Evolutionary conservation across 306 rosid genomes (phyloP).

Genomic region (Myrica gale): DNA sequence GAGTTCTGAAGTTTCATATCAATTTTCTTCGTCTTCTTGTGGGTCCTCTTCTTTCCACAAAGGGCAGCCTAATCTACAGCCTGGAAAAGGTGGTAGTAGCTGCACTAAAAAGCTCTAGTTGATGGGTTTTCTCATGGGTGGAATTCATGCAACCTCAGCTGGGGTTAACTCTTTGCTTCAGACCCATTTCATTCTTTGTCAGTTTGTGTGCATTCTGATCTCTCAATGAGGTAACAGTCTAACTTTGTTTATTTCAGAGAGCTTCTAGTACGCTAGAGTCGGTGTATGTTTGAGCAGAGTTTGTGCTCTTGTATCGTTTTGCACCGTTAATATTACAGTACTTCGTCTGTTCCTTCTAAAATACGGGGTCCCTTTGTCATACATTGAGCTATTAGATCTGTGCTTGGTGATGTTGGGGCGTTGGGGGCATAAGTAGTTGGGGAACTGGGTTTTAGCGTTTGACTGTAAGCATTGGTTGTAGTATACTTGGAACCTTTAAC

Average conservation of each 20-base stretch:
- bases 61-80: slow-evolving; percentile 52
- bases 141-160: slow-evolving; percentile 25
- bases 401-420: slow-evolving; percentile 14
- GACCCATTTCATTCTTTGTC: slow-evolving; percentile 27
- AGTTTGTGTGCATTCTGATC: slow-evolving; percentile 11
- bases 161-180: slow-evolving; percentile 21
- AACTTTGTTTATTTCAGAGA: slow-evolving; percentile 21
- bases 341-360: neutral
- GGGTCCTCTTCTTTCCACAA: slow-evolving; percentile 40
- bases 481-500: slow-evolving; percentile 2
- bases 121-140: slow-evolving; percentile 26
- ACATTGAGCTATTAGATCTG: slow-evolving; percentile 34
- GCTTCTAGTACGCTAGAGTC: slow-evolving; percentile 3
- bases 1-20: slow-evolving; percentile 22
- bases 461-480: slow-evolving; percentile 3
- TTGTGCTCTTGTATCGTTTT: slow-evolving; percentile 1
- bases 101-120: slow-evolving; percentile 31
- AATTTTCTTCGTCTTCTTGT: slow-evolving; percentile 6
- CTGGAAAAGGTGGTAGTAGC: slow-evolving; percentile 47
- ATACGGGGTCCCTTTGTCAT: slow-evolving; percentile 2
- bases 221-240: slow-evolving; percentile 30
- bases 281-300: slow-evolving; percentile 24
- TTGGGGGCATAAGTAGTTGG: slow-evolving; percentile 1
- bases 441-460: slow-evolving; percentile 35
- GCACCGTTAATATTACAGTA: slow-evolving; percentile 1